Evolutionary conservation across 1,284 basidiomycete genomes (phyloP).

Genomic region (Ganoderma multipileum): DNA sequence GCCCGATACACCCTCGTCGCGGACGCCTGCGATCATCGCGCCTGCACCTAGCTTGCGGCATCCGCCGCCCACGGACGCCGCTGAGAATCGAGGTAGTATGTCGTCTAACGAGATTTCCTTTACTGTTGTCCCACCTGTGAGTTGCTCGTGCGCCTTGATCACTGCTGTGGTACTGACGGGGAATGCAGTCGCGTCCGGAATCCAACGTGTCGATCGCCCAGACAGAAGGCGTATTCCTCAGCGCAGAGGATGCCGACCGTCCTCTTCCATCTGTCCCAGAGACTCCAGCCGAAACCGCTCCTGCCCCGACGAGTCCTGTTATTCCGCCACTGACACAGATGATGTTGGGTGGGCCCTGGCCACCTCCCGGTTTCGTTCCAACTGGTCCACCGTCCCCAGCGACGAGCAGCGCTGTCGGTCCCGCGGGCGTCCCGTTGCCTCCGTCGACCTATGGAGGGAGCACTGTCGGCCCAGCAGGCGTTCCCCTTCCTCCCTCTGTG

Average conservation of each 20-base stretch:
- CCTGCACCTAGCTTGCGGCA: slow-evolving; percentile 26
- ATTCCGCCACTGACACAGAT: slow-evolving; percentile 22
- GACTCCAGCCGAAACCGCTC: slow-evolving; percentile 19
- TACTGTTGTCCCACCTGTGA: slow-evolving; percentile 26
- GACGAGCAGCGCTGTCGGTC: slow-evolving; percentile 14
- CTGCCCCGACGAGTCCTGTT: slow-evolving; percentile 20
- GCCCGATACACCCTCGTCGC: slow-evolving; percentile 17
- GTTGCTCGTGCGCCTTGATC: background rate
- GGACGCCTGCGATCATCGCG: slow-evolving; percentile 17
- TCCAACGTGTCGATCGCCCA: slow-evolving; percentile 28
- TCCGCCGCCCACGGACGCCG: slow-evolving; percentile 2
- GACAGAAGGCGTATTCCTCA: slow-evolving; percentile 23
- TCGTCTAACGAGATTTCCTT: slow-evolving; percentile 31
- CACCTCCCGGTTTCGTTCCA: slow-evolving; percentile 43
- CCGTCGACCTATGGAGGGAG: slow-evolving; percentile 15
- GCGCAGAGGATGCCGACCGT: slow-evolving; percentile 27
- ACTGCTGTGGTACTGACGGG: background rate
- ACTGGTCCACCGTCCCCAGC: slow-evolving; percentile 33
- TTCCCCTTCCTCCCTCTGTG: slow-evolving; percentile 28
- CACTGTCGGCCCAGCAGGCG: slow-evolving; percentile 13
- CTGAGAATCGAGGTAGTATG: slow-evolving; percentile 29
- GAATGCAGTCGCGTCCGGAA: slow-evolving; percentile 26
- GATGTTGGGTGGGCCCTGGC: slow-evolving; percentile 28
- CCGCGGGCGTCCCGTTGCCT: slow-evolving; percentile 26
- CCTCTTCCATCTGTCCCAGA: slow-evolving; percentile 19